Evolutionary conservation across 352 stramenopile genomes (phyloP), one percentile per base, ranked within the genome.

Genomic region (Pythium grandisporangium): DNA sequence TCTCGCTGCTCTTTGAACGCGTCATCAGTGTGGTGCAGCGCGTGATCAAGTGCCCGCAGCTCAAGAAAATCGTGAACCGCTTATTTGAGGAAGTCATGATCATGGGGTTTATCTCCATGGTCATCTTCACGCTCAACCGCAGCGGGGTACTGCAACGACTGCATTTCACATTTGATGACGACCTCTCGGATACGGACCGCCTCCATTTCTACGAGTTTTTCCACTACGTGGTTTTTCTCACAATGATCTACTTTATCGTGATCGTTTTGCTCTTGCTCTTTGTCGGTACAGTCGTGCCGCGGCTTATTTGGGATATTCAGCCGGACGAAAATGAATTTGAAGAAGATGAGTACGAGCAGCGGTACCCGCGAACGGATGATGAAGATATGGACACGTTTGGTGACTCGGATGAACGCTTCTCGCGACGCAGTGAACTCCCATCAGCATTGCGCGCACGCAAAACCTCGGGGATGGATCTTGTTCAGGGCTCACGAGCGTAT

Each of bases 181-280:
- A 62, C 0, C 65, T 93, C 30, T 70, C 72, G 3, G 40, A 46
- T 4, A 58, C 57, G 1, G 72, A 88, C 42, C 70, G 84, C 41
- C 74, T 93, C 12, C 80, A 91, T 48, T 85, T 93, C 42, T 86
- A 88, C 61, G 80, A 93, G 53, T 91, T 93, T 42, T 93, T 93
- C 64, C 80, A 93, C 66, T 93, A 93, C 43, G 71, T 93, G 23
- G 75, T 93, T 33, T 93, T 93, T 47, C 61, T 93, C 16, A 90
- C 77, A 5, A 89, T 89, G 66, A 86, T 93, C 41, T 93, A 90
- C 70, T 93, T 87, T 46, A 90, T 93, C 36, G 14, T 75, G n/a
- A 89, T 93, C 48, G 74, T 93, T 50, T 42, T 93, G 20, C 61
- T 88, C 23, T 63, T 93, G 30, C 56, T 93, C 7, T 84, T 93